These are phyloP conservation scores for Hypoxylon crocopeplum DNA, from an alignment of 495 filamentous ascomycete species.

Conservation along the genomic window DNA sequence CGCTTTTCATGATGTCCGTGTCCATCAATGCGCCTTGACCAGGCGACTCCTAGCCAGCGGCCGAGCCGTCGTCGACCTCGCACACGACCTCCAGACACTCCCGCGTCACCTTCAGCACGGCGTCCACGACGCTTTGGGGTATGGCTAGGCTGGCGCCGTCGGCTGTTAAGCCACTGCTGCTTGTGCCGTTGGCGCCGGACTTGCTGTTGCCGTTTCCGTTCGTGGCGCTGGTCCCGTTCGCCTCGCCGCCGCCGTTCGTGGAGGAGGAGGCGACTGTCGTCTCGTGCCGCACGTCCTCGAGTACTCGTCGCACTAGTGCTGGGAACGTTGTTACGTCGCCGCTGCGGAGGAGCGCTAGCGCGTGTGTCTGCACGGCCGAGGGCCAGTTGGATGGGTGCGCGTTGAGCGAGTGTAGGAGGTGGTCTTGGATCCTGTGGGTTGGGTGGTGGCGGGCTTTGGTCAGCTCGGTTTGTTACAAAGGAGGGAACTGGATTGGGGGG, in stretches of 20 bases:
- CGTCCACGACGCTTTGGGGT: slow-evolving; percentile 57
- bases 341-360: slow-evolving; percentile 58
- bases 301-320: slow-evolving; percentile 56
- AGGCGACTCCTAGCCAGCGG: slow-evolving; percentile 18
- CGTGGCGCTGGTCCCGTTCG: slow-evolving; percentile 34
- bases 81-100: slow-evolving; percentile 58
- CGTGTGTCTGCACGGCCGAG: slow-evolving; percentile 57
- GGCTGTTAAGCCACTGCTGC: slow-evolving; percentile 1
- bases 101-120: slow-evolving; percentile 58
- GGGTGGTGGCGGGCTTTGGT: background rate
- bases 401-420: slow-evolving; percentile 60
- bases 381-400: slow-evolving; percentile 61
- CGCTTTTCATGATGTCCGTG: no score
- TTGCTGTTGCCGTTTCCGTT: slow-evolving; percentile 38
- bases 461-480: background rate
- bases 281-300: slow-evolving; percentile 61
- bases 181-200: slow-evolving; percentile 23
- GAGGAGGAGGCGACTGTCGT: slow-evolving; percentile 31
- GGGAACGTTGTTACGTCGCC: slow-evolving; percentile 61
- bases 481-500: background rate
- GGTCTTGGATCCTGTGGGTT: slow-evolving; percentile 59
- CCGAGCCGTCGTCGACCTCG: slow-evolving; percentile 50
- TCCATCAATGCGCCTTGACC: no score
- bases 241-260: slow-evolving; percentile 4
- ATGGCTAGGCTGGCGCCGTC: slow-evolving; percentile 48